Conservation (phyloP, 2,329 filamentous ascomycete species). For the Aspergillus tamarii region DNA sequence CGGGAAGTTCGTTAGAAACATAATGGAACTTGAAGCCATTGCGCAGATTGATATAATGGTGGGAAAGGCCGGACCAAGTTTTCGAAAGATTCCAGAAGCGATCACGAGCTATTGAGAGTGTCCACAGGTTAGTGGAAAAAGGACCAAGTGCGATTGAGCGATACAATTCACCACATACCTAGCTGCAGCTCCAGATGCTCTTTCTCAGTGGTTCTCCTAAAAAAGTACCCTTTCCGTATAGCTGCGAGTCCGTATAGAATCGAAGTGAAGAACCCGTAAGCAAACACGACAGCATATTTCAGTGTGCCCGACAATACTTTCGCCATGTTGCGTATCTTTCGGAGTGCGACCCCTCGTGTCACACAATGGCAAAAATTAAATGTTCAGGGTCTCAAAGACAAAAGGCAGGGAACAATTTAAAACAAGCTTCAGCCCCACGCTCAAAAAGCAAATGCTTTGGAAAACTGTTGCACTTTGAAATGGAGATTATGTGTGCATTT, state of each 20-base stretch:
- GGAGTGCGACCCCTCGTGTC: not conserved
- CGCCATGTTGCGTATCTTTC: constrained; percentile 24
- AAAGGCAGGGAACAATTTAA: not conserved
- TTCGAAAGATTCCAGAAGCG: constrained; percentile 58
- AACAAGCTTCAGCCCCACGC: not conserved
- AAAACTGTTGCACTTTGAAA: not conserved
- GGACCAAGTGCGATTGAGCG: not conserved
- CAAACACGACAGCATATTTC: constrained; percentile 23
- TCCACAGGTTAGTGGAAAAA: not conserved
- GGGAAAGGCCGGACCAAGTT: constrained; percentile 50
- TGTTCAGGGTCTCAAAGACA: not conserved
- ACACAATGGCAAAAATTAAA: not conserved
- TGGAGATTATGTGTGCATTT: not conserved
- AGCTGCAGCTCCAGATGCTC: constrained; percentile 45
- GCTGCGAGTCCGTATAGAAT: constrained; percentile 35
- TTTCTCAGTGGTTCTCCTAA: constrained; percentile 42
- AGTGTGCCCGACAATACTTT: constrained; percentile 23
- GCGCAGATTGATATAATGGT: constrained; percentile 55
- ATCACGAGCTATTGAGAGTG: constrained; percentile 48
- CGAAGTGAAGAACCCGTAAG: constrained; percentile 42
- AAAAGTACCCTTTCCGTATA: constrained; percentile 39
- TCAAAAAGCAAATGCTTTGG: not conserved
- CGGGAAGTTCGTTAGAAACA: constrained; percentile 45
- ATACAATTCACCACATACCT: constrained; percentile 30
- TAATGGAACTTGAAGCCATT: constrained; percentile 60